Base-by-base conservation (phyloP, 2,329 filamentous ascomycete genomes). In the Cylindrodendrum hubeiense region DNA sequence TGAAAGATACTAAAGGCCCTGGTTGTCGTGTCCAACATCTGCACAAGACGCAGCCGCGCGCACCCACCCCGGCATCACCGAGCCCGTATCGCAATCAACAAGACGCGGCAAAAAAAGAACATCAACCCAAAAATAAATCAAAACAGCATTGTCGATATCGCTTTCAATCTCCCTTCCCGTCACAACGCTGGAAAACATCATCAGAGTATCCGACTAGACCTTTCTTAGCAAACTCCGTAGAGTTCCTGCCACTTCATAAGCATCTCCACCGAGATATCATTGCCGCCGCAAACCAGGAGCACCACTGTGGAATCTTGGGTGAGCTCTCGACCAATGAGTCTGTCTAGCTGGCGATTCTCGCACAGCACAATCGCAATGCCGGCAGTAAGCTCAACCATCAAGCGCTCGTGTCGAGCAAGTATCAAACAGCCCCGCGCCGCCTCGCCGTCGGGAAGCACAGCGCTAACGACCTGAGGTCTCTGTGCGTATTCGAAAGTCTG, bases 401-500 rank as follows among this genome's bases (percentile, higher is more conserved):
- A 54, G 13, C 70, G 71, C 55, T 78, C 75, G 51, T 78, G 75
- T 28, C 72, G 71, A 3, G 73, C 68, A 21, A 78, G 75, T 24
- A 72, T 65, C 50, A 70, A 66, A 28, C 75, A 76, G 2, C 73
- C 76, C 10, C 62, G 41, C 17, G 75, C 73, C 15, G 73, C 75
- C 2, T 78, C 74, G 3, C 67, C 60, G 46, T 78, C 76, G 5
- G 75, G 54, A 22, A 78, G 60, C 13, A 74, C 74, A 4, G 71
- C 70, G 26, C 68, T 76, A 30, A 71, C 64, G 3, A 78, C 74
- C 5, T 71, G 68, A 3, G 72, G 66, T 12, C 72, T 67, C 50
- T 74, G 67, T 10, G 70, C 75, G 19, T 75, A 77, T 56, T 76
- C 74, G 22, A 77, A 80, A 1, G 81, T 77, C 71, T 76, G 74